Conservation (phyloP, 2,329 filamentous ascomycete species). For the Akanthomyces lecanii region DNA sequence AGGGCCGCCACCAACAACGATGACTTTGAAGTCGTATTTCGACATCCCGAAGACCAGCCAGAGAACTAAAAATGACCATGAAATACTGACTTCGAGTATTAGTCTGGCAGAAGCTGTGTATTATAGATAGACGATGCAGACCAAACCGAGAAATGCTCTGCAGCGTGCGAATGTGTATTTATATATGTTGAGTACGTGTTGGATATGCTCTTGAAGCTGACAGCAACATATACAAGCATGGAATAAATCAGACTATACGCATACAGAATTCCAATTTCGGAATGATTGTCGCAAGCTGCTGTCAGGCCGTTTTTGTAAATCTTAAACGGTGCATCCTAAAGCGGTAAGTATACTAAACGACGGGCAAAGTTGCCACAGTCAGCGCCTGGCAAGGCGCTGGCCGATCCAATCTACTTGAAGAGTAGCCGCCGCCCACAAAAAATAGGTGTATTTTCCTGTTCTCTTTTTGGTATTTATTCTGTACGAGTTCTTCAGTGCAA, state of each 20-base stretch:
- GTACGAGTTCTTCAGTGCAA: not conserved
- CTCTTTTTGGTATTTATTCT: not conserved
- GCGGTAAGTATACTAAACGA: not conserved
- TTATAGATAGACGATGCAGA: not conserved
- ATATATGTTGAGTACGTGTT: not conserved
- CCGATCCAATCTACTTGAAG: not conserved
- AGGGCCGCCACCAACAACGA: slow-evolving; percentile 46
- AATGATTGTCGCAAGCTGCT: not conserved
- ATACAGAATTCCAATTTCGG: not conserved
- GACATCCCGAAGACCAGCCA: not conserved
- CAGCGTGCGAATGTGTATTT: not conserved
- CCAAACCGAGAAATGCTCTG: not conserved
- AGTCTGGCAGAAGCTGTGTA: not conserved
- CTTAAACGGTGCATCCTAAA: slow-evolving; percentile 7
- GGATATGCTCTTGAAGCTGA: not conserved
- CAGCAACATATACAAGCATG: slow-evolving; percentile 5
- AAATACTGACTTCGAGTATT: no score
- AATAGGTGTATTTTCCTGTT: not conserved
- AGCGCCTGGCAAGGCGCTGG: not conserved
- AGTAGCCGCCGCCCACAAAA: not conserved
- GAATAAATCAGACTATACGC: not conserved
- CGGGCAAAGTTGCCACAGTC: not conserved
- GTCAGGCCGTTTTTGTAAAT: not conserved
- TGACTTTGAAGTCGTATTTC: slow-evolving; percentile 14
- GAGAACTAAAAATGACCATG: not conserved